Percentiles rank a stretch among this genome's conserved stretches.
phyloP scores from a whole-genome alignment of 2,329 filamentous ascomycete genomes.

The Aspergillus sp. region DNA sequence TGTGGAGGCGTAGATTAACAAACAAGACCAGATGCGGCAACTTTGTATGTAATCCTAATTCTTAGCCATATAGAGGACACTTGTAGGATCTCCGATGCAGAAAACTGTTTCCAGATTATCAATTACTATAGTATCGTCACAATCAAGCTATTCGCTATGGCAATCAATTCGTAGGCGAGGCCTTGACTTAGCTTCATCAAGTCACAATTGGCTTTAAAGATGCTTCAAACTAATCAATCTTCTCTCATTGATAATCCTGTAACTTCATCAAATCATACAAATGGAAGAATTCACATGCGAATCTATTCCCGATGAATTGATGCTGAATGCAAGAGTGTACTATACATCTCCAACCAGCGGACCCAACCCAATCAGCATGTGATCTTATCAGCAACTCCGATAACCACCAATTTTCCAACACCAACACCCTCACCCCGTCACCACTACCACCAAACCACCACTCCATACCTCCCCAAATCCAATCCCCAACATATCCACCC shows the following conservation, averaged over 20 bases:
- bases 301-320: neutral
- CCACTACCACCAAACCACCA: neutral
- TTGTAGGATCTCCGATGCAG: accelerated
- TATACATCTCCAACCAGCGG: neutral
- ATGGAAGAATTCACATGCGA: no score
- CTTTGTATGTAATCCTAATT: no score
- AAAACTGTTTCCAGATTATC: no score
- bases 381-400: conserved; percentile 7
- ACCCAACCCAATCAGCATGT: neutral
- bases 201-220: neutral
- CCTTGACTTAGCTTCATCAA: neutral
- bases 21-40: no score
- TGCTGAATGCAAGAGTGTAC: neutral
- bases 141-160: no score
- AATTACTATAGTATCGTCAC: no score
- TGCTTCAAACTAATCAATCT: no score
- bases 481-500: neutral
- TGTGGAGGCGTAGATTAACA: no score
- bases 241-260: no score
- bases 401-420: neutral
- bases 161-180: no score
- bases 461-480: neutral
- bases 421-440: neutral
- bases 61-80: no score
- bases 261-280: no score